Evolutionary conservation across 306 rosid genomes (phyloP).

Genomic region (Prunus persica): Prunus_persica_NCBIv2 NC_034010.1:19651501-19652000

Average conservation of each 20-base stretch:
- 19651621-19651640: background rate
- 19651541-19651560: constrained; percentile 51
- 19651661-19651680: background rate
- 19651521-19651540: constrained; percentile 41
- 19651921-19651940: too few relatives aligned
- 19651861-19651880: too few relatives aligned
- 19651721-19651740: background rate
- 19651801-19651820: too few relatives aligned
- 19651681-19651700: background rate
- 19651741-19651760: background rate
- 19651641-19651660: background rate
- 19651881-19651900: too few relatives aligned
- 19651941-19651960: too few relatives aligned
- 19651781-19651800: too few relatives aligned
- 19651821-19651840: too few relatives aligned
- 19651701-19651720: background rate
- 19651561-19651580: constrained; percentile 28
- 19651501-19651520: constrained; percentile 49
- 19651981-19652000: too few relatives aligned
- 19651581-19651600: constrained; percentile 23
- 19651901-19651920: too few relatives aligned
- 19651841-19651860: too few relatives aligned
- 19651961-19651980: too few relatives aligned
- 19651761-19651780: too few relatives aligned
- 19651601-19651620: background rate